These are phyloP conservation scores for Botryotinia globosa DNA, from an alignment of 2,329 filamentous ascomycete genomes.

Conservation along the genomic window DNA sequence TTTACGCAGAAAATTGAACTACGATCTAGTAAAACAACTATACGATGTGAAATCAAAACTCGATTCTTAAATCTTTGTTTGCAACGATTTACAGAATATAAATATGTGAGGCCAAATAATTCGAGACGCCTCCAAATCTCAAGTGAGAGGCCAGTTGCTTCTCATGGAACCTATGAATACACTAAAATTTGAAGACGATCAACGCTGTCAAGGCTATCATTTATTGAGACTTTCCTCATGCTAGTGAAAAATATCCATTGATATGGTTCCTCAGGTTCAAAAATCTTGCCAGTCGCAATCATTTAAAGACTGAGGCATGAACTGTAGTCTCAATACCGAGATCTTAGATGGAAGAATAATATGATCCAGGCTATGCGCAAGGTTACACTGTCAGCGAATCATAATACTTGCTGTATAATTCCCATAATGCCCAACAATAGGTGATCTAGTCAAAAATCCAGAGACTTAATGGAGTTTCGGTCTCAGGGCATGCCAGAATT, in stretches of 20 bases:
- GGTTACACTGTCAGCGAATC: not conserved
- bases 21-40: not conserved
- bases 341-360: not conserved
- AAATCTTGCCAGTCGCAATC: not conserved
- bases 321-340: too few relatives aligned
- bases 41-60: not conserved
- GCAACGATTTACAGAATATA: not conserved
- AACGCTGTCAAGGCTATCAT: not conserved
- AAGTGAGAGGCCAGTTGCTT: not conserved
- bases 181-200: not conserved
- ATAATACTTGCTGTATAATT: not conserved
- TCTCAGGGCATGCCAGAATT: not conserved
- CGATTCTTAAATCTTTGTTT: not conserved
- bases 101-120: not conserved
- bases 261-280: not conserved
- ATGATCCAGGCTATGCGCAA: not conserved
- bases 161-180: not conserved
- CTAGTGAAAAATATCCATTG: not conserved
- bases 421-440: not conserved
- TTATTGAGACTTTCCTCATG: not conserved
- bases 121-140: not conserved
- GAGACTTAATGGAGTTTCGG: not conserved
- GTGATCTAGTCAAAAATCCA: too few relatives aligned
- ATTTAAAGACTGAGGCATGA: not conserved
- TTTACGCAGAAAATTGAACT: not conserved